phyloP scores from a whole-genome alignment of 345 rosid genomes.

The Xanthoceras sorbifolium region DNA sequence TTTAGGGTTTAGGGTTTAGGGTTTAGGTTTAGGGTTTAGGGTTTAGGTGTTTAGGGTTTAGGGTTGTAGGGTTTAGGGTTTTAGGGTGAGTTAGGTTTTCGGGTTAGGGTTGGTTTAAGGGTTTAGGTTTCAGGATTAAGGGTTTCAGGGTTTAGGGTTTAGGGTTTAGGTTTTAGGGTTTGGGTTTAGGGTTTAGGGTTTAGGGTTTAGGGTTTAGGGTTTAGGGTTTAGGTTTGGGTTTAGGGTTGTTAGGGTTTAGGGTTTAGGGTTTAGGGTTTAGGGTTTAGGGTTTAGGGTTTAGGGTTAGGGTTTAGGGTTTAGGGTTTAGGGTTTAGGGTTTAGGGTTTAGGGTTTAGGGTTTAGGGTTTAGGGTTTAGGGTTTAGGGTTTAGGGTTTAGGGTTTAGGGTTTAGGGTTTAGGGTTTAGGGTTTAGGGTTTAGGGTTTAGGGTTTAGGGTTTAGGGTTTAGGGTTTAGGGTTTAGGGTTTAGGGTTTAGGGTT shows the following conservation, averaged over 20 bases:
- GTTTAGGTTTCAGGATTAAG: slow-evolving; percentile 21
- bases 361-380: slow-evolving; percentile 19
- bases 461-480: slow-evolving; percentile 9
- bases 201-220: slow-evolving; percentile 22
- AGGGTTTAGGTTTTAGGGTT: slow-evolving; percentile 10
- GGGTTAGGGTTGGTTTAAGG: slow-evolving; percentile 21
- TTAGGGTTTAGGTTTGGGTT: slow-evolving; percentile 14
- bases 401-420: slow-evolving; percentile 19
- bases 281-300: slow-evolving; percentile 21
- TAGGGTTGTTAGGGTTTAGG: slow-evolving; percentile 14
- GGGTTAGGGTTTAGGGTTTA: slow-evolving; percentile 16
- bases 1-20: slow-evolving; percentile 19
- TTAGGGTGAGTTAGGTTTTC: slow-evolving; percentile 26
- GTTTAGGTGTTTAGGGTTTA: slow-evolving; percentile 8
- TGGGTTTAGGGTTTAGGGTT: slow-evolving; percentile 17
- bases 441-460: slow-evolving; percentile 14
- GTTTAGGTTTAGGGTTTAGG: slow-evolving; percentile 20
- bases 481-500: background rate
- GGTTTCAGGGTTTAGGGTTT: slow-evolving; percentile 10
- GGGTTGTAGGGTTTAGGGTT: slow-evolving; percentile 21
- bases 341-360: slow-evolving; percentile 17
- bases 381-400: slow-evolving; percentile 23
- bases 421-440: slow-evolving; percentile 17
- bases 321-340: slow-evolving; percentile 24
- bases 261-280: slow-evolving; percentile 21